phyloP scores from a whole-genome alignment of 2,329 filamentous ascomycete species.

The Trichophyton schoenleinii region DNA sequence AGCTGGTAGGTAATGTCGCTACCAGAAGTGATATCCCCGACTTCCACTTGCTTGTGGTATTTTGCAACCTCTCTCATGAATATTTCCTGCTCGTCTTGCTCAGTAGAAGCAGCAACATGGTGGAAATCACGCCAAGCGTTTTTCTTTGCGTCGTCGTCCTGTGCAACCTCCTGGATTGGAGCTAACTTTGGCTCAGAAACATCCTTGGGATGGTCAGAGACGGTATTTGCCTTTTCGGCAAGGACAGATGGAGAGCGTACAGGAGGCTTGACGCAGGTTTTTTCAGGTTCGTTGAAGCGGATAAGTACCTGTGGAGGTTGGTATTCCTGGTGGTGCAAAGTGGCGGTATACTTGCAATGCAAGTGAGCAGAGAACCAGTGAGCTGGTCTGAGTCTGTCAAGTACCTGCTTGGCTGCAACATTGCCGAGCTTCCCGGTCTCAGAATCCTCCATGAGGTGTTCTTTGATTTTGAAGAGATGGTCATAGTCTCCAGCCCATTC shows the following conservation, averaged over 20 bases:
- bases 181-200: background rate
- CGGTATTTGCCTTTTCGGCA: background rate
- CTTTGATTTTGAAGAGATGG: slow-evolving; percentile 60
- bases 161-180: background rate
- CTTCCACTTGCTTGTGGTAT: slow-evolving; percentile 9
- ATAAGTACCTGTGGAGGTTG: background rate
- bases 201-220: background rate
- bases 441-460: slow-evolving; percentile 63
- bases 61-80: slow-evolving; percentile 18
- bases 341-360: slow-evolving; percentile 73
- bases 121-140: slow-evolving; percentile 32
- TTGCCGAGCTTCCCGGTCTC: slow-evolving; percentile 64
- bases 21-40: slow-evolving; percentile 8
- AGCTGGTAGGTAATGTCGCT: slow-evolving; percentile 21
- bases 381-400: slow-evolving; percentile 66
- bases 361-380: slow-evolving; percentile 93
- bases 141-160: slow-evolving; percentile 12
- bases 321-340: slow-evolving; percentile 6
- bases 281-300: background rate
- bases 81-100: slow-evolving; percentile 23
- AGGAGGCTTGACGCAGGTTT: background rate
- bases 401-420: slow-evolving; percentile 62
- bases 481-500: slow-evolving; percentile 63
- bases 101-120: slow-evolving; percentile 20
- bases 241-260: background rate